Conservation (phyloP, 305 asterid genomes). For the Solanum hybrid region DNA sequence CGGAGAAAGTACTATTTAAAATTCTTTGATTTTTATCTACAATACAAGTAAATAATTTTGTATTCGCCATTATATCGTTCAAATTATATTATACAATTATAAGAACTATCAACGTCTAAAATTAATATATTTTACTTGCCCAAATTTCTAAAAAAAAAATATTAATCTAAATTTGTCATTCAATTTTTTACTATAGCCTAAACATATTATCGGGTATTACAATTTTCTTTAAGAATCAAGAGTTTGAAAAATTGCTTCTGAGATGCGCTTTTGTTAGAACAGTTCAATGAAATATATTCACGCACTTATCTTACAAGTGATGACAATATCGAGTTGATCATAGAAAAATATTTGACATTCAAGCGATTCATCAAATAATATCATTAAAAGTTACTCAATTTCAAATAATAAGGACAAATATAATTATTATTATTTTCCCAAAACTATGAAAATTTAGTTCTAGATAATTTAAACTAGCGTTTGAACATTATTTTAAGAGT, state of each 20-base stretch:
- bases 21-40: neutral
- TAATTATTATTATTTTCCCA: neutral
- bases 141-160: neutral
- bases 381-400: neutral
- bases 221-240: too few species aligned
- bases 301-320: neutral
- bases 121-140: neutral
- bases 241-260: neutral
- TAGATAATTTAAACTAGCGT: rapidly evolving
- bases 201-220: neutral
- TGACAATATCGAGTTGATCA: neutral
- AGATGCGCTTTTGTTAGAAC: neutral
- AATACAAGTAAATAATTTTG: neutral
- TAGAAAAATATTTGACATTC: neutral
- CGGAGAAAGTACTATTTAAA: neutral
- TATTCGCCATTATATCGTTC: too few species aligned
- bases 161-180: neutral
- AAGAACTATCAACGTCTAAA: neutral
- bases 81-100: too few species aligned
- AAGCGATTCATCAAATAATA: neutral
- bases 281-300: neutral
- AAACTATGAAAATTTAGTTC: neutral
- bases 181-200: neutral
- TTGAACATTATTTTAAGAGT: neutral
- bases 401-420: neutral